phyloP scores from a whole-genome alignment of 139 green algal species.

The Gonium pectorale region DNA sequence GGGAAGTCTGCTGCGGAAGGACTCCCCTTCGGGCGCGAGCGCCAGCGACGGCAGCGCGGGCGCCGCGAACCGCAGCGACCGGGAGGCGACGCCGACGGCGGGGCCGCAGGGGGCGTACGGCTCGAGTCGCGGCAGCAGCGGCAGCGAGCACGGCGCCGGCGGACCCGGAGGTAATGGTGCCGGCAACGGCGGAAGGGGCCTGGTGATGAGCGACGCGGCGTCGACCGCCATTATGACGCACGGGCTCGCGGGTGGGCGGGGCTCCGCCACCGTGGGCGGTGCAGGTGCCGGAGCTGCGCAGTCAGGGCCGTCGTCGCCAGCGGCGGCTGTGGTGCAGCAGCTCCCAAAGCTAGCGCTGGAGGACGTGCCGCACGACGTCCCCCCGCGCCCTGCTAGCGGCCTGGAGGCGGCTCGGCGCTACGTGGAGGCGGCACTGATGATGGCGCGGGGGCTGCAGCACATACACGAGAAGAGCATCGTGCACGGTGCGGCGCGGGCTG shows the following conservation, averaged over 20 bases:
- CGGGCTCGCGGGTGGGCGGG: too few relatives aligned
- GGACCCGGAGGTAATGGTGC: background rate
- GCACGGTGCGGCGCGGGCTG: conserved; percentile 41
- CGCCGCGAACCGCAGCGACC: background rate
- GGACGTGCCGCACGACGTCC: background rate
- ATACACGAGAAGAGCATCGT: conserved; percentile 62
- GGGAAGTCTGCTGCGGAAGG: background rate
- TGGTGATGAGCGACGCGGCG: too few relatives aligned
- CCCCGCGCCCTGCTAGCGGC: background rate
- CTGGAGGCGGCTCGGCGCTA: conserved; percentile 27
- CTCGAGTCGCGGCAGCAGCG: conserved; percentile 12
- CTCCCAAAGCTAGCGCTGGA: background rate
- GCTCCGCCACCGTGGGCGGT: too few relatives aligned
- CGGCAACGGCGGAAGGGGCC: conserved; percentile 4
- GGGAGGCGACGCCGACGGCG: background rate
- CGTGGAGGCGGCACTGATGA: conserved; percentile 44
- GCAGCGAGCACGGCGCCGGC: background rate
- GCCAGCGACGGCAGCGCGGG: background rate
- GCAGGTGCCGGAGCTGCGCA: too few relatives aligned
- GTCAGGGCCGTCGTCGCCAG: conserved; percentile 2
- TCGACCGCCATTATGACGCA: too few relatives aligned
- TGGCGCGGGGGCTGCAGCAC: conserved; percentile 54
- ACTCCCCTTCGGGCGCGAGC: background rate
- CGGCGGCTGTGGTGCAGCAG: background rate
- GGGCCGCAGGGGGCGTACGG: background rate